Base-by-base conservation (phyloP, 164 flowering plant genomes). In the Macadamia tetraphylla region DNA sequence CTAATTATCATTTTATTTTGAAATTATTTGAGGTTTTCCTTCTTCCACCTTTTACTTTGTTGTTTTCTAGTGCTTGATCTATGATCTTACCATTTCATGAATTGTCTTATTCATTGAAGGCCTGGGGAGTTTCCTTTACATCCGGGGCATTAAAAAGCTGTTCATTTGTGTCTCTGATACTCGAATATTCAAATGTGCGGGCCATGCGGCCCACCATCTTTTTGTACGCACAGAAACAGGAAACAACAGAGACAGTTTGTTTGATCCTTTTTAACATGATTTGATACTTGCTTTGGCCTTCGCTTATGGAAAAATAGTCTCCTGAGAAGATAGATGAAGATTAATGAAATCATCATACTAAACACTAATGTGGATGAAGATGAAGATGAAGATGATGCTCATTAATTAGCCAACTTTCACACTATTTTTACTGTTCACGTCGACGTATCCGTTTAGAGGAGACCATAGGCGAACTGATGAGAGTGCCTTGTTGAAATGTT, bases 401-500 rank as follows among this genome's bases (percentile, higher is more conserved):
- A 29, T 15, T 55, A 35, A 9, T 44, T 77, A 83, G 46, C 81
- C 78, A 6, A 77, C 84, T 70, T 67, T 48, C 30, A 80, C 77
- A 1, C 74, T 62, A 52, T 66, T 79, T 43, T 73, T 70, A 61
- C 80, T 84, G 44, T 71, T 84, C 46, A 73, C 69, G 15, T 83
- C 81, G 7, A 68, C 63, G 62, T 77, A 66, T 48, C 74, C 81
- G 29, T 68, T 77, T 8, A 31, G n/a, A 59, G 83, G 81, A 13
- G 62, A 62, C 43, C 75, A 70, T 6, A 81, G 65, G 15, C 85
- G 72, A 18, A 92, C 71, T 0, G 79, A 70, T 1, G 88, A 81
- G 7, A 91, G 88, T 3, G 97, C 93, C 71, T 87, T 82, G 71
- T 88, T 79, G 79, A 92, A 88, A 71, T 80, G 86, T 70, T 81